A percentile compares a stretch with the other conserved stretches of the same genome.
Evolutionary conservation across 1,284 basidiomycete species (phyloP).

Genomic region (Leccinum fallax): DNA sequence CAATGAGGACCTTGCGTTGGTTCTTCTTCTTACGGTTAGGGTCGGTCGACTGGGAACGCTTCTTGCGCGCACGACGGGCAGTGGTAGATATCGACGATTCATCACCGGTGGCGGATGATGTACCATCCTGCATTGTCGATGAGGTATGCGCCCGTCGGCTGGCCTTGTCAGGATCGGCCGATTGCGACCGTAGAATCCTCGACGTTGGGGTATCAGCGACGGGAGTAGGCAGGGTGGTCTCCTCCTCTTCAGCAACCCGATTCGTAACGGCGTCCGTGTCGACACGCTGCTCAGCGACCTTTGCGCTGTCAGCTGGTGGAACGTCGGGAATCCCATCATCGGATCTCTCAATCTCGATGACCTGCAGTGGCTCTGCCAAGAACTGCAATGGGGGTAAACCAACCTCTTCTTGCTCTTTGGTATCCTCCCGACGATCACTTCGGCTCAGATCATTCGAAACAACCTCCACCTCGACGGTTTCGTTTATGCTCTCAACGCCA

Average conservation of each 20-base stretch:
- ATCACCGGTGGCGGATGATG: constrained; percentile 60
- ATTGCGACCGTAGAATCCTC: constrained; percentile 71
- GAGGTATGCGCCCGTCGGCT: constrained; percentile 55
- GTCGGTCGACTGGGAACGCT: constrained; percentile 55
- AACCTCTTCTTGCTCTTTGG: constrained; percentile 35
- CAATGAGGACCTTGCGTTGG: constrained; percentile 72
- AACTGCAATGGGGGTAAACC: constrained; percentile 16
- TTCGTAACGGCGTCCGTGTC: constrained; percentile 29
- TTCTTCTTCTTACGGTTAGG: constrained; percentile 56
- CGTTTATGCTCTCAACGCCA: constrained; percentile 36
- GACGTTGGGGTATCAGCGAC: constrained; percentile 38
- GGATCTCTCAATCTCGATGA: constrained; percentile 27
- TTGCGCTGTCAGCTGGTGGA: constrained; percentile 23
- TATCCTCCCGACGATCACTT: constrained; percentile 29
- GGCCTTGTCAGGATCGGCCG: constrained; percentile 68
- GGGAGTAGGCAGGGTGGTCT: constrained; percentile 40
- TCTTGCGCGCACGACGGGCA: constrained; percentile 49
- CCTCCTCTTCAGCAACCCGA: constrained; percentile 31
- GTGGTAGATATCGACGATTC: constrained; percentile 66
- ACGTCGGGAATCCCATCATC: constrained; percentile 26
- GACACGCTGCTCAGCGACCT: constrained; percentile 22
- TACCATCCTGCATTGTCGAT: constrained; percentile 44
- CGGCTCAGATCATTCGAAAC: constrained; percentile 15
- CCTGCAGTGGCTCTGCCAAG: constrained; percentile 19
- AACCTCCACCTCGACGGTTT: constrained; percentile 28